Conservation (phyloP, 2,329 filamentous ascomycete species). For the Xylariaceae sp. region DNA sequence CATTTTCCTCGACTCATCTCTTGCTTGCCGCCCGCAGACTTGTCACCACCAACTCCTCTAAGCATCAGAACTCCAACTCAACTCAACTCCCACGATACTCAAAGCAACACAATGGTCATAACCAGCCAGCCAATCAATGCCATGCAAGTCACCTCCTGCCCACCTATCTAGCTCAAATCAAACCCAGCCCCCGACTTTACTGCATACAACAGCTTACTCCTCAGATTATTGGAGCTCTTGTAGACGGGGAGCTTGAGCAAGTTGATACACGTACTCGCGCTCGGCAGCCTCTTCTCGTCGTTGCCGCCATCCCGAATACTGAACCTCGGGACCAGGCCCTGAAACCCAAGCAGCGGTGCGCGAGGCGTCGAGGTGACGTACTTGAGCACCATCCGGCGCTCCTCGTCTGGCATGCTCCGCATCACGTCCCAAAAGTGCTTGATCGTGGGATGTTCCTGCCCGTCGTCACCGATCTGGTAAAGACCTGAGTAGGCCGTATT, state of each 20-base stretch:
- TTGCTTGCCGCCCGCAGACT: too few species aligned
- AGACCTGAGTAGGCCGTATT: conserved; percentile 87
- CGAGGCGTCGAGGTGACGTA: conserved; percentile 93
- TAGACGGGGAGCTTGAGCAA: conserved; percentile 89
- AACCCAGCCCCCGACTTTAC: conserved; percentile 89
- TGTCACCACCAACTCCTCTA: too few species aligned
- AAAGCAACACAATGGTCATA: too few species aligned
- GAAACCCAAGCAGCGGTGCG: conserved; percentile 85
- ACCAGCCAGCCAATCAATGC: too few species aligned
- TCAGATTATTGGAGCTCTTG: conserved; percentile 58
- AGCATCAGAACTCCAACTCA: too few species aligned
- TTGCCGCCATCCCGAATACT: conserved; percentile 80
- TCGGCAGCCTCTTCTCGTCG: conserved; percentile 77
- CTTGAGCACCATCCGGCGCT: conserved; percentile 82
- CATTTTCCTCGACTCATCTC: too few species aligned
- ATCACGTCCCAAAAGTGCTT: conserved; percentile 90
- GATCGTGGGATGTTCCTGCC: conserved; percentile 78
- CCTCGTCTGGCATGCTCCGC: conserved; percentile 66
- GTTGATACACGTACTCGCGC: conserved; percentile 94
- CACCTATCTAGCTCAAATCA: conserved; percentile 59
- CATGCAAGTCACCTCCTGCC: neutral
- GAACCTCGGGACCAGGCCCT: conserved; percentile 78
- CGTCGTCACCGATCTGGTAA: conserved; percentile 86
- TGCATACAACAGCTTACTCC: conserved; percentile 82
- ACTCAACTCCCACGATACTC: too few species aligned